These are phyloP conservation scores for Aspergillus diversus DNA, from an alignment of 495 filamentous ascomycete genomes.

Conservation along the genomic window DNA sequence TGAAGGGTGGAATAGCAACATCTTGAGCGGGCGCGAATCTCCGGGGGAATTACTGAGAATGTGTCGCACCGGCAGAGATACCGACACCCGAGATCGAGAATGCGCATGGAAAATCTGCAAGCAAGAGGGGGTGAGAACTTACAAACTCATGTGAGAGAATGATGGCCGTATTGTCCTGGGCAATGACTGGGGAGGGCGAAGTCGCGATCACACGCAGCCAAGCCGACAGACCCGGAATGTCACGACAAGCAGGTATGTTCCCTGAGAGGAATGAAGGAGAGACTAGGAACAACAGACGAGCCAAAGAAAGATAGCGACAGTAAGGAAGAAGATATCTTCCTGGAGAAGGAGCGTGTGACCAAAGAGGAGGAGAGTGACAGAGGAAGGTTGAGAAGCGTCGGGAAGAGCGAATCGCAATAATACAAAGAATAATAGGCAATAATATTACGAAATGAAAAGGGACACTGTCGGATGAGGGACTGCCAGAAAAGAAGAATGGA, in stretches of 20 bases:
- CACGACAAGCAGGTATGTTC: conserved; percentile 16
- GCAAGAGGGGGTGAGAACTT: conserved; percentile 5
- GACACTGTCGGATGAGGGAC: no score
- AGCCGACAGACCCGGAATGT: conserved; percentile 18
- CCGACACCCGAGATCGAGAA: conserved; percentile 13
- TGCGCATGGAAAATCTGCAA: conserved; percentile 7
- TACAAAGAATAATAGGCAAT: neutral
- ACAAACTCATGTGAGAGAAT: conserved; percentile 4
- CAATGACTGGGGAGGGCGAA: conserved; percentile 16
- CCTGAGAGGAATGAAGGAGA: conserved; percentile 29
- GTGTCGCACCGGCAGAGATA: conserved; percentile 2
- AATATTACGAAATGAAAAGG: neutral
- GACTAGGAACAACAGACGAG: conserved; percentile 6
- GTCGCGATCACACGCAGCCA: conserved; percentile 21
- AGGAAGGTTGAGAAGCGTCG: conserved; percentile 9
- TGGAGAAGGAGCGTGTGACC: conserved; percentile 22
- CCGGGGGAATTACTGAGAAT: conserved; percentile 9
- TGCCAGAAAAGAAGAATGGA: neutral
- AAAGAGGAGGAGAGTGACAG: conserved; percentile 7
- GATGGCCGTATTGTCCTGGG: conserved; percentile 11
- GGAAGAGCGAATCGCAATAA: neutral
- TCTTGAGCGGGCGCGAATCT: conserved; percentile 9
- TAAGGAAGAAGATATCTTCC: conserved; percentile 16
- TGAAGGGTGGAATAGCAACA: conserved; percentile 1
- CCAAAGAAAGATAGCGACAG: conserved; percentile 18